Conservation (phyloP, 768 basidiomycete species). For the Trametes cubensis region DNA sequence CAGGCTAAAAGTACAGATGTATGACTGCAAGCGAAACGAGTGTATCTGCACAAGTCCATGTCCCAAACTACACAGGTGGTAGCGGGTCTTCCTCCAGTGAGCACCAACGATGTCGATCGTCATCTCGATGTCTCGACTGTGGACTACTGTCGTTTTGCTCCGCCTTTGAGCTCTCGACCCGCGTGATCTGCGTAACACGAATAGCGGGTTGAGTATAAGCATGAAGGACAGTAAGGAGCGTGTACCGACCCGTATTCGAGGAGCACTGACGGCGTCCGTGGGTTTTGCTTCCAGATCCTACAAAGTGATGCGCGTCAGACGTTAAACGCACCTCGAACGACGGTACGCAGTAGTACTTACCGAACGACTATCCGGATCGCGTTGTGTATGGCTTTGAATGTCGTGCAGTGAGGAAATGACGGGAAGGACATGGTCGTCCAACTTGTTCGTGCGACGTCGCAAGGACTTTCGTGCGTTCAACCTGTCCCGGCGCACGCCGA, state of each 20-base stretch:
- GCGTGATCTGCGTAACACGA: background rate
- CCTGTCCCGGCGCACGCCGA: conserved; percentile 8
- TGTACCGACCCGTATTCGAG: conserved; percentile 6
- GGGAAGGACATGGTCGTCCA: conserved; percentile 20
- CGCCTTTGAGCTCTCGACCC: background rate
- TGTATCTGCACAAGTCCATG: background rate
- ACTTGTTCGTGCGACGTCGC: conserved; percentile 16
- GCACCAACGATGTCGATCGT: background rate
- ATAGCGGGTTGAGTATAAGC: background rate
- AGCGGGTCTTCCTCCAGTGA: background rate
- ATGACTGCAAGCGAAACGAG: background rate
- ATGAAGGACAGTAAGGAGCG: background rate
- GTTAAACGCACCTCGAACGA: background rate
- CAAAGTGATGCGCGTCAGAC: too few species aligned
- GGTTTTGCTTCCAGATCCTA: conserved; percentile 3
- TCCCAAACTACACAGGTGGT: conserved; percentile 8
- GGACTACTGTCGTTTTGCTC: background rate
- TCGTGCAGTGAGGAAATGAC: conserved; percentile 21
- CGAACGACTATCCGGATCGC: background rate
- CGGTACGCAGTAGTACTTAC: background rate
- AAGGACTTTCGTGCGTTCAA: conserved; percentile 27
- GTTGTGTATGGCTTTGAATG: conserved; percentile 15
- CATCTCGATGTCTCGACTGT: background rate
- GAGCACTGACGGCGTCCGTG: background rate
- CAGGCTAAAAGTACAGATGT: conserved; percentile 6